Conservation (phyloP, 2,329 filamentous ascomycete species). For the Hymenoscyphus fructigenus region DNA sequence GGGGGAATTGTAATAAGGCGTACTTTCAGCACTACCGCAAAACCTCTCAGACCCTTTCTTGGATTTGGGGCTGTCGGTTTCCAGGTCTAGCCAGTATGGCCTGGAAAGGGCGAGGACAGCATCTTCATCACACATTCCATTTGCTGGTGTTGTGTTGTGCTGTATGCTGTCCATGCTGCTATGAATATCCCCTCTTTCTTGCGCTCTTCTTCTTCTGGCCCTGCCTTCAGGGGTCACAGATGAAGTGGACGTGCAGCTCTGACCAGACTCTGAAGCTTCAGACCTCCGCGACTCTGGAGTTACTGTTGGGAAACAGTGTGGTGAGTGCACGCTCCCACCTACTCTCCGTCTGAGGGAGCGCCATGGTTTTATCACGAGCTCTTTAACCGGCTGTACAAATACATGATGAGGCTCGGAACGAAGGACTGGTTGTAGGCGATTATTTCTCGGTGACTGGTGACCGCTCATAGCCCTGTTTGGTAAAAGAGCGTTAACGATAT, state of each 20-base stretch:
- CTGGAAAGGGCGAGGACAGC: neutral
- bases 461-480: neutral
- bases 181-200: slow-evolving; percentile 33
- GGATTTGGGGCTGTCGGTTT: neutral
- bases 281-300: slow-evolving; percentile 18
- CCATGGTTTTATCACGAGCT: slow-evolving; percentile 35
- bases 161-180: slow-evolving; percentile 25
- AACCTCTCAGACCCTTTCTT: neutral
- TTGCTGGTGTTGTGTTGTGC: slow-evolving; percentile 11
- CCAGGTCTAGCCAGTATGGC: neutral
- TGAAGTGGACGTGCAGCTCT: slow-evolving; percentile 18
- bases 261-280: slow-evolving; percentile 14
- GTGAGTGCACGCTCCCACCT: slow-evolving; percentile 28
- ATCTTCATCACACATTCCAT: slow-evolving; percentile 2
- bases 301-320: slow-evolving; percentile 15
- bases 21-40: slow-evolving; percentile 24
- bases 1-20: slow-evolving; percentile 28
- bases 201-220: slow-evolving; percentile 28
- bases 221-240: slow-evolving; percentile 25
- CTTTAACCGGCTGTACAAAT: slow-evolving; percentile 34
- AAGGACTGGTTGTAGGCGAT: slow-evolving; percentile 28
- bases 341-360: slow-evolving; percentile 28
- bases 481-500: neutral
- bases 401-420: slow-evolving; percentile 33
- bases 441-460: slow-evolving; percentile 14